Conservation (phyloP, 306 rosid genomes). For the Hippophae gyantsensis region DNA sequence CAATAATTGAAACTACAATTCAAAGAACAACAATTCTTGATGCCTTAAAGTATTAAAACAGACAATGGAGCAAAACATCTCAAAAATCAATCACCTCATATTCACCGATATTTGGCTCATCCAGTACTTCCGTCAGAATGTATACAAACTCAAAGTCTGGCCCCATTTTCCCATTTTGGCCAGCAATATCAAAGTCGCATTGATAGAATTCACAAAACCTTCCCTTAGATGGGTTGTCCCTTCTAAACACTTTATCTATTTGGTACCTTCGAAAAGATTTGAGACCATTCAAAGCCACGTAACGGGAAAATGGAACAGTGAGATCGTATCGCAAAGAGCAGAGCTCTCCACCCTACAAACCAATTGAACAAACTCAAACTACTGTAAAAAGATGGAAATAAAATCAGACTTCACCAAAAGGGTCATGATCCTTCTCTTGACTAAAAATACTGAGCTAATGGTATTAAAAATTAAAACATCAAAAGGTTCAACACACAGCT, state of each 20-base stretch:
- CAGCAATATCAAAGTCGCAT: conserved; percentile 93
- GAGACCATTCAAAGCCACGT: conserved; percentile 79
- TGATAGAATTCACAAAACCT: conserved; percentile 96
- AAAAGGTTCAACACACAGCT: no score
- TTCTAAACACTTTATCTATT: conserved; percentile 88
- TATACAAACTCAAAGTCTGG: conserved; percentile 85
- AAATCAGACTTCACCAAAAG: no score
- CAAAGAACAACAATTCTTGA: neutral
- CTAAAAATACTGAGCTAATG: no score
- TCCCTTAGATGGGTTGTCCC: conserved; percentile 96
- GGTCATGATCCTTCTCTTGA: no score
- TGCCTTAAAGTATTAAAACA: neutral
- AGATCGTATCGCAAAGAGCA: conserved; percentile 77
- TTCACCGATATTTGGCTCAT: conserved; percentile 73
- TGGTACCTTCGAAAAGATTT: conserved; percentile 85
- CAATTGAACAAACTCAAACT: neutral
- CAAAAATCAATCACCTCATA: conserved; percentile 56
- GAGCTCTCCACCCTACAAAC: conserved; percentile 83
- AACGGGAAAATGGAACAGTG: conserved; percentile 90
- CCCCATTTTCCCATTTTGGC: conserved; percentile 73
- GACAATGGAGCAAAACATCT: neutral
- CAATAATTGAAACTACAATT: neutral
- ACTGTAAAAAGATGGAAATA: neutral
- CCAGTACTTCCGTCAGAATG: conserved; percentile 80
- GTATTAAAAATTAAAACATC: no score